Conservation (phyloP, 768 basidiomycete species). For the Boletus insuetus region DNA sequence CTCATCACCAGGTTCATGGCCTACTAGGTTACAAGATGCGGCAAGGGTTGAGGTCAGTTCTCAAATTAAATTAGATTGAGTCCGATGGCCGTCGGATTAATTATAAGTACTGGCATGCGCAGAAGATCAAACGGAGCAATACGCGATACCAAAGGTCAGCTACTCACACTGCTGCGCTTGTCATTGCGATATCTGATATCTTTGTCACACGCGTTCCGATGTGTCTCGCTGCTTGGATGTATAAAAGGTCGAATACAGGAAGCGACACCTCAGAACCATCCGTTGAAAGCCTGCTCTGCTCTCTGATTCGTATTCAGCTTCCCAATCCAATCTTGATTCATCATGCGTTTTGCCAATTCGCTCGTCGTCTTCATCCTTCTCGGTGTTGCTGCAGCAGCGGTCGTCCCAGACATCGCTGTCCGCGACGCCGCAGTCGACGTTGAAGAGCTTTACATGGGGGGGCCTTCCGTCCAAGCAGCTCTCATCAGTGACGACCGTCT, state of each 20-base stretch:
- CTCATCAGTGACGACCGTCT: no score
- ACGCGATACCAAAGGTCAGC: neutral
- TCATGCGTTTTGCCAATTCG: constrained; percentile 10
- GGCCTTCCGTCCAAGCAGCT: no score
- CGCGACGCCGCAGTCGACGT: neutral
- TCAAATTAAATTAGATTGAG: neutral
- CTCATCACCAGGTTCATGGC: neutral
- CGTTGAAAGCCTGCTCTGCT: neutral
- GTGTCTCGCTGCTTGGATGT: neutral
- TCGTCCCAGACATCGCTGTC: neutral
- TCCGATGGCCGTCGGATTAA: neutral
- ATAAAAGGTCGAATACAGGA: neutral
- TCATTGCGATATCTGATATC: neutral
- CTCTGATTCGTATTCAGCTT: neutral
- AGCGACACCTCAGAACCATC: neutral
- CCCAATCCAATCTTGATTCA: neutral
- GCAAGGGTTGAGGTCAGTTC: neutral
- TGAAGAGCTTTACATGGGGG: no score
- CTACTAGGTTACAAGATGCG: neutral
- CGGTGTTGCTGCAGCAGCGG: constrained; percentile 1
- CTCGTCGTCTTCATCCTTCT: constrained; percentile 5
- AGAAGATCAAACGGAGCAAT: neutral
- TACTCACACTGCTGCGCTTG: neutral
- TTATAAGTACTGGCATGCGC: neutral
- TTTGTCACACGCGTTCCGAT: neutral